These are phyloP conservation scores for Elaeis oleifera DNA, from an alignment of 202 grass and related monocot genomes.

Conservation along the genomic window DNA sequence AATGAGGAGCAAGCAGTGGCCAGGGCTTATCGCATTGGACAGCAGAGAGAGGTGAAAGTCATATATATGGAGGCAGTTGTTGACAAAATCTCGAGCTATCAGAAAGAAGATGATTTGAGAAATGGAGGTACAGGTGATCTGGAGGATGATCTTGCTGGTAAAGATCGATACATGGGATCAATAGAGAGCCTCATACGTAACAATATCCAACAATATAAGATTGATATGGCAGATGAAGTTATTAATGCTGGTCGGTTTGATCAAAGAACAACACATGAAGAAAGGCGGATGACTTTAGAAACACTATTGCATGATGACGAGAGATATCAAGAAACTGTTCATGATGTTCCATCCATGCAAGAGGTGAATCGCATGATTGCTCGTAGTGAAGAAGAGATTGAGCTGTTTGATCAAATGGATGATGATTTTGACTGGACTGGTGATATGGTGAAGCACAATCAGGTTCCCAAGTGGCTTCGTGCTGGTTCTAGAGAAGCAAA, in stretches of 20 bases:
- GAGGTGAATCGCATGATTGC: slow-evolving; percentile 99
- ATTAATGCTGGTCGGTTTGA: slow-evolving; percentile 99
- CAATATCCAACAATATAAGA: slow-evolving; percentile 98
- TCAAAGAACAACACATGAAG: slow-evolving; percentile 98
- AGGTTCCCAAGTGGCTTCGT: slow-evolving; percentile 92
- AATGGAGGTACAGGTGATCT: slow-evolving; percentile 63
- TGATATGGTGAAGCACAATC: slow-evolving; percentile 73
- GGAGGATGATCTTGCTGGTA: slow-evolving; percentile 91
- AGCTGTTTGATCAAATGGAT: slow-evolving; percentile 99
- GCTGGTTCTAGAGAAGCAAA: slow-evolving; percentile 66
- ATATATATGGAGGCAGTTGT: slow-evolving; percentile 98
- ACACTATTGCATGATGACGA: slow-evolving; percentile 95
- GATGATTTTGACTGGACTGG: slow-evolving; percentile 95
- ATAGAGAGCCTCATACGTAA: slow-evolving; percentile 97
- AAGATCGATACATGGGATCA: slow-evolving; percentile 85
- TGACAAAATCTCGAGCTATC: slow-evolving; percentile 92
- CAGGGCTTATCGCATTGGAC: slow-evolving; percentile 96
- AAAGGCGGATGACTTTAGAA: slow-evolving; percentile 91
- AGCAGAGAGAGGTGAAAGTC: slow-evolving; percentile 94
- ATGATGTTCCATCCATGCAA: slow-evolving; percentile 92
- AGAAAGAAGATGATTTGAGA: slow-evolving; percentile 97
- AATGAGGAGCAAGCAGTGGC: slow-evolving; percentile 99
- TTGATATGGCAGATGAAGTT: slow-evolving; percentile 99
- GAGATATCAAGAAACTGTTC: slow-evolving; percentile 86
- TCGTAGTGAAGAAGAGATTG: slow-evolving; percentile 69